These are phyloP conservation scores for Candida corydali DNA, from an alignment of 805 yeast species.

Conservation along the genomic window DNA sequence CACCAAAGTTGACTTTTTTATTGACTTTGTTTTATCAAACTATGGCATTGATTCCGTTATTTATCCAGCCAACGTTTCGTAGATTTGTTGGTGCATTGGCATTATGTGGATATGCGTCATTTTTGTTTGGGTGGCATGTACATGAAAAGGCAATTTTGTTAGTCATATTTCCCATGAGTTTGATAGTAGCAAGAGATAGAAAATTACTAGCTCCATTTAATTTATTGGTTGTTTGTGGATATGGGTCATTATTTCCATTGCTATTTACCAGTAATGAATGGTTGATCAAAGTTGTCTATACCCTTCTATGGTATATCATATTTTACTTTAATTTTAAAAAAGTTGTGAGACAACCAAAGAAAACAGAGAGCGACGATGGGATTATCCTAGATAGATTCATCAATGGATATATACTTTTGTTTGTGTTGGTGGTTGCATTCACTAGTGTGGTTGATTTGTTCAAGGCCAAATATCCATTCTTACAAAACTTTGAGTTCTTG, in stretches of 20 bases:
- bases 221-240: slow-evolving; percentile 73
- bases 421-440: slow-evolving; percentile 56
- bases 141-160: slow-evolving; percentile 96
- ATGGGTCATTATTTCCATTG: slow-evolving; percentile 84
- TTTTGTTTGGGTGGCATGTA: slow-evolving; percentile 97
- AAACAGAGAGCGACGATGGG: slow-evolving; percentile 15
- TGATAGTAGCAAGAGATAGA: slow-evolving; percentile 67
- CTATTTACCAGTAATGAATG: slow-evolving; percentile 78
- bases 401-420: slow-evolving; percentile 60
- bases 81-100: slow-evolving; percentile 83
- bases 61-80: slow-evolving; percentile 65
- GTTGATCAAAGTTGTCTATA: slow-evolving; percentile 68
- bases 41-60: slow-evolving; percentile 69
- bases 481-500: slow-evolving; percentile 65
- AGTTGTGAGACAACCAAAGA: slow-evolving; percentile 56
- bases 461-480: slow-evolving; percentile 46
- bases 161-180: slow-evolving; percentile 82
- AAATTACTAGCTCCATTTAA: slow-evolving; percentile 69
- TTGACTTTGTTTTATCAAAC: slow-evolving; percentile 83
- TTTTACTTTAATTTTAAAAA: slow-evolving; percentile 70
- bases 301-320: slow-evolving; percentile 81
- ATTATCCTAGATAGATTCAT: slow-evolving; percentile 60
- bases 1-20: slow-evolving; percentile 72
- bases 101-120: slow-evolving; percentile 86
- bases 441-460: slow-evolving; percentile 48